Evolutionary conservation across 2,329 filamentous ascomycete species (phyloP), one percentile per base, ranked within the genome.

Genomic region (Diplodia sapinea): DNA sequence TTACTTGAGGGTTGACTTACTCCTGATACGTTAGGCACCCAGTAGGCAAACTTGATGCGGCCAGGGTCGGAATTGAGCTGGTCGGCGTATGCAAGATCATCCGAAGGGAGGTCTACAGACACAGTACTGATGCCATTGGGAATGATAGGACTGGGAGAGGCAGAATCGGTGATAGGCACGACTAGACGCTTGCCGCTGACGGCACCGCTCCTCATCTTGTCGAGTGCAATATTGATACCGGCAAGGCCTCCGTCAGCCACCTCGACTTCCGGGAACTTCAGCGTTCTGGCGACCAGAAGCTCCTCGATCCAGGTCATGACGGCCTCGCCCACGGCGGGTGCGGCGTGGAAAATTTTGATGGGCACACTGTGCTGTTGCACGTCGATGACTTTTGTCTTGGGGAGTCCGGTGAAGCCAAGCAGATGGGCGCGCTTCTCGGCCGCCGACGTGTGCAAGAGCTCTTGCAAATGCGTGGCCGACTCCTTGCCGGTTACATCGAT

Each of bases 291-390:
- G 9, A 83, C 80, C 7, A 93, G 76, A n/a, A 93, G 76, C 29
- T 82, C 79, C 74, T 92, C 90, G 31, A 92, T 79, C 91, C 91
- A 93, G 1, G 80, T 74, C 13, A 87, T 87, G 65, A 92, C 74
- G 0, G 82, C 82, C 70, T 88, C 85, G 0, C 91, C 91, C 0
- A 93, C 81, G 1, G 82, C 81, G 0, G 87, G 85, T 0, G 88
- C 83, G 68, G 90, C 87, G 73, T 94, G 91, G 73, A 92, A 93
- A 4, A 92, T 73, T 76, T 93, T 93, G 69, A 94, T 91, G 0
- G 91, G 91, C 0, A 93, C 88, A 0, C 83, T 86, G 73, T 92
- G 90, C 67, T 88, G 84, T 6, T 81, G 75, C 0, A 88, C 80
- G 0, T 82, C 82, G 0, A 80, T 78, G 0, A 77, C 76, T 1